These are phyloP conservation scores for Carpinus viminea DNA, from an alignment of 306 rosid species.

Conservation along the genomic window DNA sequence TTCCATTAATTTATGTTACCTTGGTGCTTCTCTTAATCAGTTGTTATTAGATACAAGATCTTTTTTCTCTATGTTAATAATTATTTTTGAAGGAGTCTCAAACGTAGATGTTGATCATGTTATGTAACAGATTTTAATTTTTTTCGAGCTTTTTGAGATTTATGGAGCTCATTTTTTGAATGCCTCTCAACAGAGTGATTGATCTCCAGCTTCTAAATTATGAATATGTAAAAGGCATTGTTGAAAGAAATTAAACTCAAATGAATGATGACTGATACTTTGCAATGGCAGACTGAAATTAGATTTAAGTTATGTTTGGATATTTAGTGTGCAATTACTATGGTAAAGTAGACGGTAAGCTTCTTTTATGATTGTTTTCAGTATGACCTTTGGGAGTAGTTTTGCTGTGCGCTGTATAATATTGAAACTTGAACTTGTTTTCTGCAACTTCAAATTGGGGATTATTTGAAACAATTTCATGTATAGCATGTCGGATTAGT, in stretches of 20 bases:
- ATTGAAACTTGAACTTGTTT: neutral
- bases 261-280: neutral
- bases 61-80: neutral
- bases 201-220: neutral
- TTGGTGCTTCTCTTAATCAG: neutral
- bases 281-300: neutral
- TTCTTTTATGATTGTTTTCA: neutral
- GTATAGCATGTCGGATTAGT: neutral
- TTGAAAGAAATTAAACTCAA: neutral
- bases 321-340: neutral
- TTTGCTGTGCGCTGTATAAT: neutral
- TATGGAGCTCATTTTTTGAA: neutral
- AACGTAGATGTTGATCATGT: neutral
- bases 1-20: constrained; percentile 13
- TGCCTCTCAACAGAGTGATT: neutral
- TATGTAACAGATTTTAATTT: neutral
- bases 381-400: neutral
- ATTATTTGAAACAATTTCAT: neutral
- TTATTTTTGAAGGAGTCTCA: neutral
- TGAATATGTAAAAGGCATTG: neutral
- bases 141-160: neutral
- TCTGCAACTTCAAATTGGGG: neutral
- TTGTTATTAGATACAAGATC: neutral
- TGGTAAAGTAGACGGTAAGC: neutral
- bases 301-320: neutral